Conservation (phyloP, 164 flowering plant species). For the Macadamia tetraphylla region DNA sequence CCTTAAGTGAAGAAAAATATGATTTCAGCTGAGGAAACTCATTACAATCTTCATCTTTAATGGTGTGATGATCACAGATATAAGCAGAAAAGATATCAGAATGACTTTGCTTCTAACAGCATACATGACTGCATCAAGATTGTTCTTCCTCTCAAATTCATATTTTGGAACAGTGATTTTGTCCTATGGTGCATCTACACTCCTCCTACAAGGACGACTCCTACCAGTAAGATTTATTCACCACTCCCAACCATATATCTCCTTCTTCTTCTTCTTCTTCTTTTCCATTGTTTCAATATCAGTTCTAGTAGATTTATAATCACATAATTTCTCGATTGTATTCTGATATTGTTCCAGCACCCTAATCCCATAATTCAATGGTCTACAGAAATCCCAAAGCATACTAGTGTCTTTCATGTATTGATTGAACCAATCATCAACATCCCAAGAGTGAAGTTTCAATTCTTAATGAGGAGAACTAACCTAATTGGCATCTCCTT, state of each 20-base stretch:
- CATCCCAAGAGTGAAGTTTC: slow-evolving; percentile 9
- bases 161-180: neutral
- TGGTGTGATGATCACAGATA: slow-evolving; percentile 12
- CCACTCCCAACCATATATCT: neutral
- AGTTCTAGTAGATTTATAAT: neutral
- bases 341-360: slow-evolving; percentile 13
- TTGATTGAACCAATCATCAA: slow-evolving; percentile 14
- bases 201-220: neutral
- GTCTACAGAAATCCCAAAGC: slow-evolving; percentile 22
- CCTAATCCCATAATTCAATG: slow-evolving; percentile 15
- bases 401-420: slow-evolving; percentile 18
- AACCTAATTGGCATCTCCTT: slow-evolving; percentile 16
- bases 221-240: neutral
- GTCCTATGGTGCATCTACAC: neutral
- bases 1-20: slow-evolving; percentile 7
- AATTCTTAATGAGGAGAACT: slow-evolving; percentile 5
- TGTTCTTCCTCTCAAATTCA: slow-evolving; percentile 3
- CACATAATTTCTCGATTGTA: slow-evolving; percentile 11
- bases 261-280: no score
- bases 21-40: slow-evolving; percentile 3
- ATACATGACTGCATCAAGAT: slow-evolving; percentile 8
- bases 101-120: slow-evolving; percentile 7
- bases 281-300: no score
- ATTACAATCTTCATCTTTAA: neutral
- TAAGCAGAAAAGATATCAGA: slow-evolving; percentile 12